Base-by-base conservation (phyloP, 495 filamentous ascomycete species). In the Podospora australis region DNA sequence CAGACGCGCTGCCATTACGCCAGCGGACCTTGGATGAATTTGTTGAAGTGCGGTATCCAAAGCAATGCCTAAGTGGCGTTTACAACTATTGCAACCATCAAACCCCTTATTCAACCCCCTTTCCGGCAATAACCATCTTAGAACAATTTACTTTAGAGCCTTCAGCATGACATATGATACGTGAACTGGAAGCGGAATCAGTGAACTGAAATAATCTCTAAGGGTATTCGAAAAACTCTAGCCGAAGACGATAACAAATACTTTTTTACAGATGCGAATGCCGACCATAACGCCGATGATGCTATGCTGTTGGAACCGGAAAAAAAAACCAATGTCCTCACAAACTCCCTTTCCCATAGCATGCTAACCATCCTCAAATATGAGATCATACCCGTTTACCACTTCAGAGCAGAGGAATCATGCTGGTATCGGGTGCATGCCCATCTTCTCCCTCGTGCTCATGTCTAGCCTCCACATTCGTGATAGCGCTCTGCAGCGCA, bases 401-500 rank as follows among this genome's bases (percentile, higher is more conserved):
- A n/a, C n/a, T n/a, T n/a, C n/a, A n/a, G n/a, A n/a, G n/a, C n/a
- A n/a, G n/a, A n/a, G n/a, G n/a, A n/a, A n/a, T n/a, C n/a, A n/a
- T n/a, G n/a, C n/a, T n/a, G n/a, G n/a, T n/a, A n/a, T n/a, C n/a
- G n/a, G n/a, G n/a, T n/a, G n/a, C n/a, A n/a, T n/a, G n/a, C n/a
- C n/a, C n/a, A n/a, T n/a, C n/a, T n/a, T n/a, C n/a, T n/a, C n/a
- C n/a, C n/a, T n/a, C n/a, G n/a, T n/a, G n/a, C 53, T 72, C 68
- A 1, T 54, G 48, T 28, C 72, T 67, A 29, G 68, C 70, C 71
- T 84, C 74, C 6, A 82, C 80, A 55, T 90, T 96, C 24, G 82
- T 78, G 54, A 97, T 78, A 13, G 89, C 91, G 64, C 87, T 91
- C 66, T 95, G 85, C 58, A 97, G 61, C 20, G 92, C 92, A 58